A percentile compares a stretch with the other conserved stretches of the same genome.
Evolutionary conservation across 306 rosid species (phyloP).

Genomic region (cucumber (Cucumis sativus)): Cucumber_9930_V3 NC_026655.2:3337001-3337500

Average conservation of each 20-base stretch:
- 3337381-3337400: not conserved
- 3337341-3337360: not conserved
- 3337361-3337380: not conserved
- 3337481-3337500: not conserved
- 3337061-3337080: not conserved
- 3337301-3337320: not conserved
- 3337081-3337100: not conserved
- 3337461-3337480: not conserved
- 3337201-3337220: constrained; percentile 77
- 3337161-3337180: constrained; percentile 74
- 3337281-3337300: constrained; percentile 79
- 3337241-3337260: constrained; percentile 40
- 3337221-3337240: constrained; percentile 95
- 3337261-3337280: constrained; percentile 66
- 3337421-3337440: not conserved
- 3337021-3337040: not conserved
- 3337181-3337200: constrained; percentile 70
- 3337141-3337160: not conserved
- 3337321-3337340: not conserved
- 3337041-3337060: not conserved
- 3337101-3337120: not conserved
- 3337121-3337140: not conserved
- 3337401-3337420: not conserved
- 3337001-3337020: not conserved
- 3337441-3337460: not conserved